phyloP scores from a whole-genome alignment of 2,329 filamentous ascomycete genomes.

The Paecilomyces variotii region DNA sequence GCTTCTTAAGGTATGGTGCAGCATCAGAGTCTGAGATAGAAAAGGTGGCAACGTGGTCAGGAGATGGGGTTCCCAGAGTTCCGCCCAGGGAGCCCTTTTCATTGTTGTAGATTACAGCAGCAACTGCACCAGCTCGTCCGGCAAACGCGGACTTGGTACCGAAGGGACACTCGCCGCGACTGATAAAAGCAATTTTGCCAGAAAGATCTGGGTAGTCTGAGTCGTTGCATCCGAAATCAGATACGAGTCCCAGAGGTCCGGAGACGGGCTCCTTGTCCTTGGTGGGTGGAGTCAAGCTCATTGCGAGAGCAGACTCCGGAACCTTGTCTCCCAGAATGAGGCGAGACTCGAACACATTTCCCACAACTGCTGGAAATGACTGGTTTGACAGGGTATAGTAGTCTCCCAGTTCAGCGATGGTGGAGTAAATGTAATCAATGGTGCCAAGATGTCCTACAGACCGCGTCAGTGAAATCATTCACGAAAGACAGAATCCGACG shows the following conservation, averaged over 20 bases:
- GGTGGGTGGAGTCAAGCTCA: constrained; percentile 55
- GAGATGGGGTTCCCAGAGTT: constrained; percentile 55
- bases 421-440: constrained; percentile 53
- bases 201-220: constrained; percentile 56
- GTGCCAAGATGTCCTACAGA: constrained; percentile 55
- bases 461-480: constrained; percentile 23
- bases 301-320: constrained; percentile 45
- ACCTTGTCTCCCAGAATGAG: constrained; percentile 49
- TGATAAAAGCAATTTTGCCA: constrained; percentile 62
- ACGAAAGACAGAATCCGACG: constrained; percentile 3
- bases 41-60: constrained; percentile 53
- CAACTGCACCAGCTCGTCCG: constrained; percentile 60
- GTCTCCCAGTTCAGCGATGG: constrained; percentile 37
- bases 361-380: constrained; percentile 53
- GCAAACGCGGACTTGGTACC: constrained; percentile 62
- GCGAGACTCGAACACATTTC: constrained; percentile 51
- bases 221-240: constrained; percentile 55
- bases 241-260: constrained; percentile 54
- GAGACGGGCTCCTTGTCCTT: constrained; percentile 30
- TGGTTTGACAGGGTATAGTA: constrained; percentile 42
- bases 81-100: constrained; percentile 55
- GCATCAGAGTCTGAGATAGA: constrained; percentile 57
- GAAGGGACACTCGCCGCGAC: constrained; percentile 63
- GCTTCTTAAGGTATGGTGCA: constrained; percentile 45
- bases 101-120: constrained; percentile 68